Evolutionary conservation across 805 yeast species (phyloP), one percentile per base, ranked within the genome.

Genomic region (Maudiozyma pseudohumilis): DNA sequence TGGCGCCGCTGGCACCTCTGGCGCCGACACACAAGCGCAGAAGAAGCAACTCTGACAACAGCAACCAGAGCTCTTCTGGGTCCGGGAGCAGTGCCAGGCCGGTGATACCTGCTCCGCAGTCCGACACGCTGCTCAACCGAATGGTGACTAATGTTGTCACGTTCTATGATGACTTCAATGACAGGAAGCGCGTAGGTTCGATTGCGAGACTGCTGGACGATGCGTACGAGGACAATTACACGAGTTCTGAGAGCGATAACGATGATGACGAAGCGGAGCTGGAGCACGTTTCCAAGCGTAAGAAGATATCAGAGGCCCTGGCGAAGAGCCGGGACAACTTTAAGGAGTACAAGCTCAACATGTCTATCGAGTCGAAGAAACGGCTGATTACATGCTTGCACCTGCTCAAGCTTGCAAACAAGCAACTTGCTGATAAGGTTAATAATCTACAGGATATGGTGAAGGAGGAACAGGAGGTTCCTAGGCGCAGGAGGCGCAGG

Each of bases 371-470:
- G 50, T 80, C 88, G 19, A 74, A 84, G 42, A 78, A 79, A 46
- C 70, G 88, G 45, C 55, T 87, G 33, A 77, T 82, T 26, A 81
- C 89, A 52, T 76, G 94, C 49, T 67, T 88, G 33, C 88, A 86
- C 47, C 67, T 88, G 36, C 64, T 87, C 39, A 80, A 80, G 52
- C 65, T 85, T 35, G 96, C 96, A 3, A 87, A 85, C 51, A 75
- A 74, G 40, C 85, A 80, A 49, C 67, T 87, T 23, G 77, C 80
- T 33, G 65, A 72, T 34, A 76, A 85, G 46, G 81, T 87, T 15
- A 68, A 67, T 38, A 69, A 68, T 40, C 63, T 87, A 29, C 87
- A 81, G 50, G 66, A 63, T n/a, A 49, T 66, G 29, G 70, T 80
- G 3, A 69, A 68, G 17, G 69, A 69, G 40, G 83, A 69, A 45